These are phyloP conservation scores for Gentiana dahurica DNA, from an alignment of 257 asterid genomes.

Conservation along the genomic window DNA sequence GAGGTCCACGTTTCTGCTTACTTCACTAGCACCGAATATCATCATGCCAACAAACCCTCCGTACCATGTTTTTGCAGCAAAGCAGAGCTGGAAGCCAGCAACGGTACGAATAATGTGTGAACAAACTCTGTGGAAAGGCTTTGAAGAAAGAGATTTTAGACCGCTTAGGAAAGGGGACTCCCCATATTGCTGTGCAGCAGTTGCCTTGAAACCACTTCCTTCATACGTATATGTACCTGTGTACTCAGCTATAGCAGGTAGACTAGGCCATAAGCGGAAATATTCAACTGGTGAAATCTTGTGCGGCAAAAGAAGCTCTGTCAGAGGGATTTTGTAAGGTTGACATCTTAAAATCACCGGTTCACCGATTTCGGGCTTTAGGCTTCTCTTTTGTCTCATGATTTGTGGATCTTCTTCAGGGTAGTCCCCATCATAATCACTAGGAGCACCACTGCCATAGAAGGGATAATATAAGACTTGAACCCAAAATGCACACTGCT, in stretches of 20 bases:
- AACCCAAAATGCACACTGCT: constrained; percentile 77
- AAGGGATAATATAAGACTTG: constrained; percentile 86
- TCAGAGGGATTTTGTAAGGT: constrained; percentile 89
- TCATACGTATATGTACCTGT: constrained; percentile 77
- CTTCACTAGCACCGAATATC: constrained; percentile 89
- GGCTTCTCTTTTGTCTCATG: constrained; percentile 45
- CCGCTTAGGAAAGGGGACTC: constrained; percentile 88
- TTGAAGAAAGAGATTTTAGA: constrained; percentile 63
- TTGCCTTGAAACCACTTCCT: constrained; percentile 94
- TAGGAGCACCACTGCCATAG: constrained; percentile 46
- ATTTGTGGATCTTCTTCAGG: constrained; percentile 59
- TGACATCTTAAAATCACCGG: constrained; percentile 82
- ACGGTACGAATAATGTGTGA: constrained; percentile 83
- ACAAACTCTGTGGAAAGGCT: constrained; percentile 91
- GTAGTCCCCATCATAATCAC: constrained; percentile 59
- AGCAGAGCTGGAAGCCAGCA: constrained; percentile 89
- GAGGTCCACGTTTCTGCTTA: constrained; percentile 80
- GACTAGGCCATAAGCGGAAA: constrained; percentile 90
- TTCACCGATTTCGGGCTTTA: constrained; percentile 52
- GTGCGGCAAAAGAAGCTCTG: constrained; percentile 89
- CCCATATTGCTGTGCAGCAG: constrained; percentile 95
- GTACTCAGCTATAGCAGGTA: constrained; percentile 82
- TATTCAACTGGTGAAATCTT: constrained; percentile 94
- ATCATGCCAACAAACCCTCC: constrained; percentile 89
- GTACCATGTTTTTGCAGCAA: constrained; percentile 87